Percentiles rank a stretch among this genome's conserved stretches.
phyloP scores from a whole-genome alignment of 129 eudicot species.

The Silybum marianum region DNA sequence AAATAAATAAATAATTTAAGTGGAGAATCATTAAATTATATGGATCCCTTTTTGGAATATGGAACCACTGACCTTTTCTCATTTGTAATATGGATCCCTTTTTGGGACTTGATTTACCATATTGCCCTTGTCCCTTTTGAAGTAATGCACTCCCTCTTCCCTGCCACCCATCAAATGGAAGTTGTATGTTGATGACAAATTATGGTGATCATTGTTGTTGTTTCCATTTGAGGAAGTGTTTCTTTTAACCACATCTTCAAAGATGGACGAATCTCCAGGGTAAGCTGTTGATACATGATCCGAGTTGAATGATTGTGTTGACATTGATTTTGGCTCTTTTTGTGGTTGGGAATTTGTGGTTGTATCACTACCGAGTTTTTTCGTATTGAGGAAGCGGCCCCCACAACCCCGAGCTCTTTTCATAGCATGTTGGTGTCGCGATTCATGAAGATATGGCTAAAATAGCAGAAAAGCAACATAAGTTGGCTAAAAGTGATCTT shows the following conservation, averaged over 20 bases:
- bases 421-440: slow-evolving; percentile 77
- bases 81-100: slow-evolving; percentile 38
- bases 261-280: slow-evolving; percentile 30
- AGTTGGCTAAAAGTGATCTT: background rate
- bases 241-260: slow-evolving; percentile 36
- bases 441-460: slow-evolving; percentile 91
- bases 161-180: slow-evolving; percentile 30
- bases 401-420: slow-evolving; percentile 89
- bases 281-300: slow-evolving; percentile 37
- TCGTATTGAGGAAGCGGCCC: slow-evolving; percentile 84
- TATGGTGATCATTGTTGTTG: slow-evolving; percentile 28
- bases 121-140: slow-evolving; percentile 41
- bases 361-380: slow-evolving; percentile 37
- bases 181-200: slow-evolving; percentile 41
- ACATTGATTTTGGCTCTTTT: slow-evolving; percentile 36
- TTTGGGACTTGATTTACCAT: slow-evolving; percentile 37
- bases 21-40: background rate
- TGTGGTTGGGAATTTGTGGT: slow-evolving; percentile 29
- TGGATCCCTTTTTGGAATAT: background rate
- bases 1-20: background rate
- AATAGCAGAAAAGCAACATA: background rate
- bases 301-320: slow-evolving; percentile 40
- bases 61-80: slow-evolving; percentile 20
- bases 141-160: slow-evolving; percentile 38
- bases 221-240: slow-evolving; percentile 35